Evolutionary conservation across 192 early-diverging fungal species (phyloP).

Genomic region (Coemansia sp.): DNA sequence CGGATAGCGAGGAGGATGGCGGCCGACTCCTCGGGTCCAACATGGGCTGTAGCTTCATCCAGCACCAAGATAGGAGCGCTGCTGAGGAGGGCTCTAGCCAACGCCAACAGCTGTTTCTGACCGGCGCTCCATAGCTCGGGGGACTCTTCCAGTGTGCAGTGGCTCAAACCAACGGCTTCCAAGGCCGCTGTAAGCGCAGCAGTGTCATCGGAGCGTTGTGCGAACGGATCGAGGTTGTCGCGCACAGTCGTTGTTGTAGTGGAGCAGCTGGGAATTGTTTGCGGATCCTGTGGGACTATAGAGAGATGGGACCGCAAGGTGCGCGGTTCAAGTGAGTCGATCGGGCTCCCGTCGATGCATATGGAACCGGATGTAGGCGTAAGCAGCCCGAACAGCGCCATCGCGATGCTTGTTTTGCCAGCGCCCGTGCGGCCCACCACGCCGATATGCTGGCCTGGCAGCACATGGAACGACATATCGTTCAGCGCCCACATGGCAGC

Average conservation of each 20-base stretch:
- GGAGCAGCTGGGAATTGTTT: slow-evolving; percentile 48
- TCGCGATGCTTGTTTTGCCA: slow-evolving; percentile 69
- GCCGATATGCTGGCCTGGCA: slow-evolving; percentile 69
- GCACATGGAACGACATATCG: slow-evolving; percentile 60
- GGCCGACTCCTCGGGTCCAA: slow-evolving; percentile 55
- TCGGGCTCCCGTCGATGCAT: slow-evolving; percentile 73
- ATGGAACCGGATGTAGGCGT: slow-evolving; percentile 54
- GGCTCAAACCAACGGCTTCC: slow-evolving; percentile 48
- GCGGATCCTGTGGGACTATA: slow-evolving; percentile 89
- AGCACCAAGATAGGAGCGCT: slow-evolving; percentile 50
- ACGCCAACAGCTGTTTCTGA: slow-evolving; percentile 60
- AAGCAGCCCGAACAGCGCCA: slow-evolving; percentile 66
- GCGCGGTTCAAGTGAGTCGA: slow-evolving; percentile 61
- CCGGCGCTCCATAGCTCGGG: slow-evolving; percentile 51
- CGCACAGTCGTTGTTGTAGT: slow-evolving; percentile 61
- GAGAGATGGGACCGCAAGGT: slow-evolving; percentile 67
- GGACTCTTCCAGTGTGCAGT: slow-evolving; percentile 5
- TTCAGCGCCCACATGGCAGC: slow-evolving; percentile 53
- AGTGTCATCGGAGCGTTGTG: too few relatives aligned
- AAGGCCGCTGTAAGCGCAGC: too few relatives aligned
- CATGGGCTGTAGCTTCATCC: slow-evolving; percentile 65
- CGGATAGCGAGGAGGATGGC: slow-evolving; percentile 58
- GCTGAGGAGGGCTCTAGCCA: slow-evolving; percentile 61
- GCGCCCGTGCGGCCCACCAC: slow-evolving; percentile 86
- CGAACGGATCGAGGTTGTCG: slow-evolving; percentile 83